Evolutionary conservation across 345 rosid genomes (phyloP), one percentile per base, ranked within the genome.

Genomic region (Corchorus capsularis): DNA sequence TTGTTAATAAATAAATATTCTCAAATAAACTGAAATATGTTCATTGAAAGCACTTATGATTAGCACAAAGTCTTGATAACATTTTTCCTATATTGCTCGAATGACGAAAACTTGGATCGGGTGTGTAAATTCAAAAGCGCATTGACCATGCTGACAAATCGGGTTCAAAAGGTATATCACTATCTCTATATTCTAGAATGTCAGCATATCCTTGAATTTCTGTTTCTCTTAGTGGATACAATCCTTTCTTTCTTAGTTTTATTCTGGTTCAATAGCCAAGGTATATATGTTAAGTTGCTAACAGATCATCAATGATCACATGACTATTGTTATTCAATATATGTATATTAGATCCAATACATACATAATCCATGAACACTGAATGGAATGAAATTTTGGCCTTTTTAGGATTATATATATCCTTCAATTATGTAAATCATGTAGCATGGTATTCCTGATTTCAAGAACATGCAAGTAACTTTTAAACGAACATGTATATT

Each of bases 91-190:
- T 19, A 5, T 72, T 63, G 43, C 27, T 59, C 69, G 22, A 56
- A 52, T 35, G 54, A n/a, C 13, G 17, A 69, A 64, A 86, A 89
- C 76, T 78, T 87, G 83, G 89, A 87, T 22, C 73, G 84, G 27
- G 88, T 83, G 79, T 86, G 89, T 22, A 89, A 86, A 72, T 53
- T 87, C 80, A 89, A 87, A 78, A 84, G 90, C 73, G 84, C 88
- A 1, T 87, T 89, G 89, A 87, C 90, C 59, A 84, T 88, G 74
- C 78, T 89, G 80, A 83, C 86, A 66, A 82, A 77, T 68, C 84
- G 88, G 52, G 90, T 89, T 72, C 91, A 86, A 76, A 85, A 87
- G 85, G 92, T 86, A 80, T 45, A 72, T 16, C 41, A 15, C 63
- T 46, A 17, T 78, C 79, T 43, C 12, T 60, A 59, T 35, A 45